Base-by-base conservation (phyloP, 768 basidiomycete species). In the Psilocybe tampanensis region DNA sequence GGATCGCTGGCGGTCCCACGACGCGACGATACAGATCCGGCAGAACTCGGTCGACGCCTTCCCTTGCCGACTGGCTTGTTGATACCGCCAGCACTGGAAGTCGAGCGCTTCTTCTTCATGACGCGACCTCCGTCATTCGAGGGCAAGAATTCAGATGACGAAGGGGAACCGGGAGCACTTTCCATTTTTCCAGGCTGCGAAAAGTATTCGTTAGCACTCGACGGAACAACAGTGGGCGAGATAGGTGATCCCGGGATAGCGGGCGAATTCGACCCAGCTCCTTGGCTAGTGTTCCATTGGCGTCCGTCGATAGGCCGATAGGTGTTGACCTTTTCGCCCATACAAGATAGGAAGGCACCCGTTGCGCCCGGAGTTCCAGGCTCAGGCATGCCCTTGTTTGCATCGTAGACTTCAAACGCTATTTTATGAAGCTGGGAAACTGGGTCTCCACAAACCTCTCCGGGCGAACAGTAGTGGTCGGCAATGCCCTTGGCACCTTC, bases 371-470 rank as follows among this genome's bases (percentile, higher is more conserved):
- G 89, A 1, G 88, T 88, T 23, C 91, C 91, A 11, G 84, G 83
- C 52, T 92, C 89, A 3, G 90, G 87, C 70, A 84, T 77, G 45
- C 80, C 80, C 70, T 86, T 89, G 62, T 74, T 77, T 9, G 81
- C 75, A 65, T 94, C 93, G 62, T 85, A 93, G 15, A 95, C 91
- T 74, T 95, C 94, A 61, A 95, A 94, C 1, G 94, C 94, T 60
- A 97, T 89, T 77, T 96, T 97, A 78, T 96, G 95, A 54, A 97
- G 79, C 67, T 98, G 95, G 19, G 94, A 94, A 42, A 98, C 95
- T 13, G 94, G 90, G 66, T 98, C 95, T 2, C 94, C 94, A 60
- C 92, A 92, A 3, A 90, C 88, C 71, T 98, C 95, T 22, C 93
- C 92, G 6, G 86, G 84, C 1, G 85, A 72, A 66, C 92, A 94